Base-by-base conservation (phyloP, 2,329 filamentous ascomycete species). In the Fusarium staphyleae region DNA sequence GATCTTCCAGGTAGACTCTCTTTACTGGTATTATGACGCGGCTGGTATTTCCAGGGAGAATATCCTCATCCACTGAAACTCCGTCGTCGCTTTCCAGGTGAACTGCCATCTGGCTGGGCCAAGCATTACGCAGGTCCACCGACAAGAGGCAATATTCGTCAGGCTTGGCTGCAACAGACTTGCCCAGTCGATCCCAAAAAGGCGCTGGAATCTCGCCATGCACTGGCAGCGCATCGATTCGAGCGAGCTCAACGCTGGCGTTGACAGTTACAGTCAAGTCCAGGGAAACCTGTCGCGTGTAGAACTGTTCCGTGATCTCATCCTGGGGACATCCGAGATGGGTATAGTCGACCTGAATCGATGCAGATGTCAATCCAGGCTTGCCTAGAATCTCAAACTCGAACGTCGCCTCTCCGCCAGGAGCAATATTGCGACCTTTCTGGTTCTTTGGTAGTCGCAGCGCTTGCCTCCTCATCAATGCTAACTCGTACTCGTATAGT, bases 201-300 rank as follows among this genome's bases (percentile, higher is more conserved):
- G 80, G 75, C 24, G 70, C 72, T 1, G 88, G 87, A 45, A 95
- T 84, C 41, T 83, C 79, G 10, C 85, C 83, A 40, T 85, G 85
- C 10, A 96, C 81, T 1, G 91, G 87, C 28, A 95, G 73, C 14
- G 96, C 81, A 67, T 97, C 93, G 60, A 93, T 86, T 30, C 91
- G 83, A 28, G 87, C 82, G 9, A 97, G 78, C 67, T 97, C 91
- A 19, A 97, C 81, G 67, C 91, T 95, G 3, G 92, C 90, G 69
- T 97, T 97, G 40, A 98, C 93, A 5, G 93, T 97, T 13, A 97
- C 84, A 0, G 88, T 90, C 51, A 98, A 77, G 12, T 91, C 89
- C 22, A 96, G 79, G 14, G 87, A 87, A 13, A 96, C 81, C 69
- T 95, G 90, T 32, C 93, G 84, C 0, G 93, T 96, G 68, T 92